Evolutionary conservation across 1,284 basidiomycete species (phyloP), one percentile per base, ranked within the genome.

Genomic region (Sanghuangporus sanghuang): DNA sequence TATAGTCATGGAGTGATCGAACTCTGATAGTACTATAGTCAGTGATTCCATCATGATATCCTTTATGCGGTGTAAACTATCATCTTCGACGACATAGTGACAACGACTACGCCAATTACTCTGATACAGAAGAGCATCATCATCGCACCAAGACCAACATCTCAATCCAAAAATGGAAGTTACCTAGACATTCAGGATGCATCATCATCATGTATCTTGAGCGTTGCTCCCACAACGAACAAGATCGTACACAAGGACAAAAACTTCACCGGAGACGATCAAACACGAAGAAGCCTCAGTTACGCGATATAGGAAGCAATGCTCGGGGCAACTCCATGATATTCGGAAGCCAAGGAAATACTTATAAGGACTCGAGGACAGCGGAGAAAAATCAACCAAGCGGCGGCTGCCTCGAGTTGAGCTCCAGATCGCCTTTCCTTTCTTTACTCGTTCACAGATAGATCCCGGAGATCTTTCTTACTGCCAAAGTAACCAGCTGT

Each of bases 401-500:
- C 32, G 11, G 18, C 40, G 23, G n/a, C 7, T 18, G 16, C 21
- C 2, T 21, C 42, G 18, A 23, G 39, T 48, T 52, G 46, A 57
- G 46, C 32, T 11, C 44, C 12, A 32, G 35, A 21, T 48, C 46
- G 27, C 46, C 21, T 48, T 9, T 38, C 14, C 57, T 18, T 23
- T 35, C 2, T 18, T 50, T 49, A 35, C 44, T 1, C 14, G 14
- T 32, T n/a, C 8, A 1, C 27, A n/a, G 16, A 12, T 6, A 57
- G 56, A 57, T 44, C 56, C 56, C 6, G 56, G 56, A 44, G 56
- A 36, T 59, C 57, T 36, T 57, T 57, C 18, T 9, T 46, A n/a
- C 23, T 44, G 21, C n/a, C 11, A 44, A 6, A 42, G 38, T 52
- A 27, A 6, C n/a, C 21, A 42, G 12, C 6, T 23, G 55, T 57